Base-by-base conservation (phyloP, 2,329 filamentous ascomycete species). In the Zasmidium cellare region DNA sequence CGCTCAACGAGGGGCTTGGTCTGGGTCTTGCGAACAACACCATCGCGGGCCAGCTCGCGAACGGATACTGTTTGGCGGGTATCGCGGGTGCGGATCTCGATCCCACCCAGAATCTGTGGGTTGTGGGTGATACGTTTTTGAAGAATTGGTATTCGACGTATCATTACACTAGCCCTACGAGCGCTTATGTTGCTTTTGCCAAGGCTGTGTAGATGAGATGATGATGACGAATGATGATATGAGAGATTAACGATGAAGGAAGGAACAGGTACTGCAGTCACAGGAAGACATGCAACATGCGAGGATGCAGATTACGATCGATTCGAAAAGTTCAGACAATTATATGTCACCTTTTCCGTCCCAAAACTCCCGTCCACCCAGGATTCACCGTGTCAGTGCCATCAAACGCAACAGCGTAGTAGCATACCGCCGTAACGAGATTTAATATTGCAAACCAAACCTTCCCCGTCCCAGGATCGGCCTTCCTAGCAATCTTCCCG, bases 101-200 rank as follows among this genome's bases (percentile, higher is more conserved):
- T 22, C 65, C 65, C 1, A 55, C 53, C 3, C 53, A 61, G 53
- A 56, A 63, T 16, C 28, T 68, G 7, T 68, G 59, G 19, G 58
- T 68, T 11, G 64, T 67, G 12, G 63, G 65, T n/a, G 65, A 67
- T 44, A 58, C 59, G 1, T 68, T 68, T 53, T 46, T 67, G 14
- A 67, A 68, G 60, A 65, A 62, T 55, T 68, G 66, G 65, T 67
- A 65, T 19, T 62, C 58, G 2, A 63, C 60, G 16, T 66, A 50
- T 44, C 58, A 63, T 38, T 66, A 66, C 48, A 55, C 53, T 9
- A 53, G 47, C 25, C 58, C 63, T 19, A 50, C 57, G 19, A 61
- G 48, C 18, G 61, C 61, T n/a, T 63, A 45, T 52, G 65, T 67
- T 9, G 60, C 63, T 46, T 67, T 67, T 56, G 65, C 65, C 23